Conservation (phyloP, 1,139 yeast genomes). For the Geotrichum bryndzae region DNA sequence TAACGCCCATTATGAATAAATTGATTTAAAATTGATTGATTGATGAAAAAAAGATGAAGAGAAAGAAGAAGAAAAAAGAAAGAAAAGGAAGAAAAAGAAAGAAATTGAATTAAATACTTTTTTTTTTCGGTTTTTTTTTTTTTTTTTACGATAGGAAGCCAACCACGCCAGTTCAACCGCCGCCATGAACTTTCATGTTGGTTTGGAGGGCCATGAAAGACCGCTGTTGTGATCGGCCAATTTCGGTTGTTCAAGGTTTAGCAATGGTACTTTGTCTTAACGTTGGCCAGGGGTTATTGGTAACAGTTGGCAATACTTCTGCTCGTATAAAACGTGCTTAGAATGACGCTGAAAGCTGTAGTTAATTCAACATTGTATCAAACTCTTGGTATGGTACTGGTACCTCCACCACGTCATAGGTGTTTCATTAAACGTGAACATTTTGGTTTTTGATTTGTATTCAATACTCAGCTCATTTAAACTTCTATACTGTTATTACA, state of each 20-base stretch:
- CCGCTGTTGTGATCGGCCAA: neutral
- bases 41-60: neutral
- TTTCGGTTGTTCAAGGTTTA: neutral
- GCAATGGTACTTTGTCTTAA: too few species aligned
- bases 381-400: neutral
- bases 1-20: constrained; percentile 36
- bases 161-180: neutral
- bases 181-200: neutral
- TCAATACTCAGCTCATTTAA: neutral
- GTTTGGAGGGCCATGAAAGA: neutral
- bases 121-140: neutral
- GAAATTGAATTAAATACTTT: neutral
- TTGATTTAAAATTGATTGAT: neutral
- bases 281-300: too few species aligned
- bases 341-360: neutral
- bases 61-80: neutral
- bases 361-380: neutral
- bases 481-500: neutral
- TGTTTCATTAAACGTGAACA: neutral
- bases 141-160: neutral
- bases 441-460: neutral
- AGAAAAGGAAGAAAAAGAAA: neutral
- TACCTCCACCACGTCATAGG: neutral
- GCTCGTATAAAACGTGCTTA: neutral
- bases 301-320: too few species aligned